phyloP scores from a whole-genome alignment of 495 filamentous ascomycete species.

The Penicillium longicatenatum region DNA sequence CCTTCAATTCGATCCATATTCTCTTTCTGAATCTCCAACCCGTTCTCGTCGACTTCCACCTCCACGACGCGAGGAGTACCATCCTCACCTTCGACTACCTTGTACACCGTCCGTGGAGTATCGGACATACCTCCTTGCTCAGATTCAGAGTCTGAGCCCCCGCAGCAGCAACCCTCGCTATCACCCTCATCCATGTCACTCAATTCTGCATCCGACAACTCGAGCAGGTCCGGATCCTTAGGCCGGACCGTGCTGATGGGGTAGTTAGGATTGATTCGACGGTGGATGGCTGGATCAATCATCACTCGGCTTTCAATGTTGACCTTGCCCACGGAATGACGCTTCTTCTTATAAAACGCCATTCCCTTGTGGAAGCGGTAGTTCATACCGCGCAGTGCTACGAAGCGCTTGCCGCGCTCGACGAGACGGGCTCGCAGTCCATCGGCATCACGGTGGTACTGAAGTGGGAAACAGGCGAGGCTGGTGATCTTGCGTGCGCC shows the following conservation, averaged over 20 bases:
- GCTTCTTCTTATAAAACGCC: conserved; percentile 84
- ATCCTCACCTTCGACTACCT: conserved; percentile 65
- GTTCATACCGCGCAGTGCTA: conserved; percentile 76
- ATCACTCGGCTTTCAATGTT: conserved; percentile 91
- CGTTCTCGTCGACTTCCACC: conserved; percentile 62
- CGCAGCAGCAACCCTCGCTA: conserved; percentile 44
- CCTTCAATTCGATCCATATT: conserved; percentile 57
- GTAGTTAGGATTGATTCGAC: conserved; percentile 88
- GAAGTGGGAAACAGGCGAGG: conserved; percentile 75
- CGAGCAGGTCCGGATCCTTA: conserved; percentile 70
- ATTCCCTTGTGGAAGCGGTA: conserved; percentile 80
- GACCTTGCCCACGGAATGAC: conserved; percentile 69
- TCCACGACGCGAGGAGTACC: conserved; percentile 60
- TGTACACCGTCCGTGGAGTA: conserved; percentile 61
- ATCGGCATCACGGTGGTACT: conserved; percentile 77
- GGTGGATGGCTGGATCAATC: conserved; percentile 85
- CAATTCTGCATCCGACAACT: conserved; percentile 49
- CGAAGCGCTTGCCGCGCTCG: conserved; percentile 85
- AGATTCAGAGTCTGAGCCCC: conserved; percentile 54
- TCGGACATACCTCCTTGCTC: conserved; percentile 50
- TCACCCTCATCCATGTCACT: conserved; percentile 46
- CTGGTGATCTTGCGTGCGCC: conserved; percentile 81
- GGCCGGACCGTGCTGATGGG: conserved; percentile 76
- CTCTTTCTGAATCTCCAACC: conserved; percentile 64
- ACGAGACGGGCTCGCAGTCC: conserved; percentile 67